Evolutionary conservation across 2,329 filamentous ascomycete species (phyloP), one percentile per base, ranked within the genome.

Genomic region (Allantophomopsis lycopodina): DNA sequence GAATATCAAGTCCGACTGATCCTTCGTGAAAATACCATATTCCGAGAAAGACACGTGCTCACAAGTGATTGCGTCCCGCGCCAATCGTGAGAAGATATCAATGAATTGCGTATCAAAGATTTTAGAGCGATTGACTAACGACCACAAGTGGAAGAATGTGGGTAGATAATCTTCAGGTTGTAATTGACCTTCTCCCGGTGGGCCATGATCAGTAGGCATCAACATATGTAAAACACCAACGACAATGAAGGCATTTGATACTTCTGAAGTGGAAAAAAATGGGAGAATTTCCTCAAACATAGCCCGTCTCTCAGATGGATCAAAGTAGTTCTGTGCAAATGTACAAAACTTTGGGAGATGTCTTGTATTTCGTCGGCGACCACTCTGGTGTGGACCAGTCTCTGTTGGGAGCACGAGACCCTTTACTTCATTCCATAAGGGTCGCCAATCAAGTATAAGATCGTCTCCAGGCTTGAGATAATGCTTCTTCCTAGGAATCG

Each of bases 111-210:
- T 74, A 58, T 98, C 91, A 44, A 91, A 82, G 3, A 78, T 71
- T 59, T 85, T 91, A 1, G 89, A 96, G 38, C 93, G 73, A 50
- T 86, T 91, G 48, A 96, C 78, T 33, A 96, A 69, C 1, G 88
- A 91, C 91, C 91, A 98, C 2, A 96, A 63, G 58, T 98, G 91
- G 66, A 98, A 98, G 50, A 94, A 81, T 1, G 89, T 94, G 3
- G 91, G 91, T 30, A 96, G 65, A 53, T 93, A 89, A 54, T 89
- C 79, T 48, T 88, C 80, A 1, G 91, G 89, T 49, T 87, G 79
- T n/a, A 94, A 75, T 49, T 87, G 76, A 23, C 69, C 66, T 50
- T 82, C 75, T 21, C 76, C 76, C 18, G 76, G 69, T 4, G 86
- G 82, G 2, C 82, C 76, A 2, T 87, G 79, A 30, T 79, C 76